Conservation (phyloP, 2,329 filamentous ascomycete genomes). For the Blastomyces percursus region DNA sequence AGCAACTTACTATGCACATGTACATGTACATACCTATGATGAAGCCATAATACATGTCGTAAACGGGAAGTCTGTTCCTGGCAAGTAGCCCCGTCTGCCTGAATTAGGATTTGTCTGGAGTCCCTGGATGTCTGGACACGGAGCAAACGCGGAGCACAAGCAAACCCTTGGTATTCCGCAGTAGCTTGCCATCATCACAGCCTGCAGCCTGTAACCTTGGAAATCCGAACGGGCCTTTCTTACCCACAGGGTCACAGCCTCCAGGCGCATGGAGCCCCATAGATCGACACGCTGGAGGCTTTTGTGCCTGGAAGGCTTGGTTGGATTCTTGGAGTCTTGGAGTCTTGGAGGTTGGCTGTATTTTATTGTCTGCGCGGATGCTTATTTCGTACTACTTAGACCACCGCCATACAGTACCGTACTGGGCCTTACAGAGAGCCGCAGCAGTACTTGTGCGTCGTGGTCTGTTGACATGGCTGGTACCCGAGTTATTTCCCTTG, state of each 20-base stretch:
- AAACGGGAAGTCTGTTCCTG: neutral
- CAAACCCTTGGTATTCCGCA: neutral
- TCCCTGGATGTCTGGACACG: neutral
- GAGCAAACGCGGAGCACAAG: neutral
- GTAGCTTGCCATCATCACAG: neutral
- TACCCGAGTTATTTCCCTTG: neutral
- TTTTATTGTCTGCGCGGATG: neutral
- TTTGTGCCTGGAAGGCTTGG: neutral
- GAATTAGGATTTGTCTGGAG: neutral
- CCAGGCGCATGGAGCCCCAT: slow-evolving; percentile 3
- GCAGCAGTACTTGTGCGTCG: neutral
- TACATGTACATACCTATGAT: neutral
- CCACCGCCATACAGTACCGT: neutral
- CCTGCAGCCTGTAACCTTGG: neutral
- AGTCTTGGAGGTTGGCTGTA: neutral
- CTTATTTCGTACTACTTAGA: neutral
- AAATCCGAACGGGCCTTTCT: neutral
- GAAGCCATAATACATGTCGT: neutral
- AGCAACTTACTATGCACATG: too few relatives aligned
- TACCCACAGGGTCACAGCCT: neutral
- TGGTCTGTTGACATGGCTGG: neutral
- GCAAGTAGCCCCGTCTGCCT: neutral
- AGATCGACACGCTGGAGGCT: neutral
- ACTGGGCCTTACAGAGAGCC: neutral
- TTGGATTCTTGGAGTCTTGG: neutral